Evolutionary conservation across 345 rosid species (phyloP).

Genomic region (Eutrema heterophyllum): DNA sequence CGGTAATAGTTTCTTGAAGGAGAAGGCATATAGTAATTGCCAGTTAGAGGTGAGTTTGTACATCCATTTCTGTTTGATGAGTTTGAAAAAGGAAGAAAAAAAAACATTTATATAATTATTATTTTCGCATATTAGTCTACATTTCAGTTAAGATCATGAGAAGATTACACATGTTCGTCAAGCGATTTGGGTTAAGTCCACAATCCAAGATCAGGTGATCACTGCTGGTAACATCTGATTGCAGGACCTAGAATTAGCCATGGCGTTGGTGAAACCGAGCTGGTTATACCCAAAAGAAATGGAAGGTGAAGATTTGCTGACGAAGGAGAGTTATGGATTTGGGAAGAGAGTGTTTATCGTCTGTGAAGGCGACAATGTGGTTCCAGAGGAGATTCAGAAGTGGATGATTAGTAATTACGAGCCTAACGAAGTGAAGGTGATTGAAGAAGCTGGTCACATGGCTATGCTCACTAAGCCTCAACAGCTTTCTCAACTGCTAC

Average conservation of each 20-base stretch:
- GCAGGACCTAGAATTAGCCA: constrained; percentile 43
- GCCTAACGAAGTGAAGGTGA: constrained; percentile 36
- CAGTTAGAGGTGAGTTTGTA: constrained; percentile 2
- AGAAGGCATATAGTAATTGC: constrained; percentile 31
- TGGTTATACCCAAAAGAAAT: constrained; percentile 38
- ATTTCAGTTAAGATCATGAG: not conserved
- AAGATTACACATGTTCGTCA: not conserved
- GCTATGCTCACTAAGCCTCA: constrained; percentile 42
- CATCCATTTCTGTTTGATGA: not conserved
- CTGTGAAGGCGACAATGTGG: constrained; percentile 34
- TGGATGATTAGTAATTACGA: constrained; percentile 40
- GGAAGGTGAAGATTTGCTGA: constrained; percentile 19
- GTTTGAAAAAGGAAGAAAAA: not conserved
- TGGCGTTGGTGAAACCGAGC: constrained; percentile 36
- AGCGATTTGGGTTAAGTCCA: not conserved
- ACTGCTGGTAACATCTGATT: not conserved
- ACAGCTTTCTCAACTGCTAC: constrained; percentile 29
- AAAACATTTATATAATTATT: not conserved
- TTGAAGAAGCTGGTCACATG: constrained; percentile 48
- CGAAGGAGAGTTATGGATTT: constrained; percentile 32
- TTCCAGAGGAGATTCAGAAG: constrained; percentile 33
- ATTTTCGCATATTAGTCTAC: not conserved
- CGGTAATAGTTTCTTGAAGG: constrained; percentile 30
- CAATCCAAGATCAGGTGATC: not conserved
- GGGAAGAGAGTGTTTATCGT: constrained; percentile 33